Base-by-base conservation (phyloP, 2,329 filamentous ascomycete genomes). In the Kalmusia sp. region DNA sequence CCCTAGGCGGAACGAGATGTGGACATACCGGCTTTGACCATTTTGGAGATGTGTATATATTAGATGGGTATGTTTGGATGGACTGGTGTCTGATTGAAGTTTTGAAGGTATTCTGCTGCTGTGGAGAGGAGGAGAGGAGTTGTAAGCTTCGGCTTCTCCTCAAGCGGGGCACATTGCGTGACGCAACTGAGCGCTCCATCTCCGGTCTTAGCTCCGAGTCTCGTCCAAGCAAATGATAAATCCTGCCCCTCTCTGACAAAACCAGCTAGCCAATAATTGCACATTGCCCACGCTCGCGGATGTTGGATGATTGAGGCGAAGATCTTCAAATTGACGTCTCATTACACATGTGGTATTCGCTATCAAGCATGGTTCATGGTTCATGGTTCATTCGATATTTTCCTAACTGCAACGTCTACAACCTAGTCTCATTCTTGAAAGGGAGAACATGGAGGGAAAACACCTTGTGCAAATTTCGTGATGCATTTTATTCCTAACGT, bases 21-120 rank as follows among this genome's bases (percentile, higher is more conserved):
- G 56, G 24, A 86, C 90, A 75, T 87, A 96, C 92, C 91, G 82
- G 93, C 93, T 87, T 96, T 97, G 84, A 97, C 93, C 93, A 97
- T 97, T 87, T 87, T 96, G 89, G 82, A 80, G 82, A 80, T 82
- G 79, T 74, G 30, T 43, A 11, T 52, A 44, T 55, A 37, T 53
- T 63, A 50, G 44, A 48, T 54, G 55, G 58, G 47, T 48, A 55
- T 19, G 19, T 11, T 54, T 55, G 49, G 45, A 54, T 40, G 12
- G 21, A 17, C 27, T 12, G 24, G 27, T 15, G 22, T 27, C 19
- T 35, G 19, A 22, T 35, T 30, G 41, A 49, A 47, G 52, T 43
- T 54, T 57, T 61, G 52, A 57, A 52, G 54, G 51, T 55, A 43
- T 49, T 57, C 57, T 27, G 35, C 38, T 47, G 54, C 49, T 45